Conservation (phyloP, 768 basidiomycete species). For the Russula sp. region DNA sequence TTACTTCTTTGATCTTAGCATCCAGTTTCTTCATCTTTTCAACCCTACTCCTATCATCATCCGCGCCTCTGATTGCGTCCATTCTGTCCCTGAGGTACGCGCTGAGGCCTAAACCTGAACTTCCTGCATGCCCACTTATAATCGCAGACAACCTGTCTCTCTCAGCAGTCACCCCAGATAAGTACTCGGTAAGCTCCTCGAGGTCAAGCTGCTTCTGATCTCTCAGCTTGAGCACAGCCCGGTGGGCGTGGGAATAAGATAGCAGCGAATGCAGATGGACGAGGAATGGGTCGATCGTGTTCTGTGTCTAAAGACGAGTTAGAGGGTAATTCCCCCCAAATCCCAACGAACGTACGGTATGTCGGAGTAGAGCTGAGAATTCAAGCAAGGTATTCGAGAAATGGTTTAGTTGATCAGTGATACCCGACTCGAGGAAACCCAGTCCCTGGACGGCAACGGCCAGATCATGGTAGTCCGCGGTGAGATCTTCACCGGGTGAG, state of each 20-base stretch:
- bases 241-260: slow-evolving; percentile 90
- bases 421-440: slow-evolving; percentile 96
- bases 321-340: neutral
- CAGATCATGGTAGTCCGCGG: slow-evolving; percentile 94
- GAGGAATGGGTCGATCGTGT: slow-evolving; percentile 88
- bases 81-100: slow-evolving; percentile 91
- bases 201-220: slow-evolving; percentile 99
- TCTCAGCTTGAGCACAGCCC: slow-evolving; percentile 87
- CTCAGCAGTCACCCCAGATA: slow-evolving; percentile 88
- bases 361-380: slow-evolving; percentile 84
- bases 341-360: slow-evolving; percentile 48
- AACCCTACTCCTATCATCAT: slow-evolving; percentile 87
- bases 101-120: slow-evolving; percentile 74
- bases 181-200: slow-evolving; percentile 92
- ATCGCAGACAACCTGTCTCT: slow-evolving; percentile 88
- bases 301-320: slow-evolving; percentile 55
- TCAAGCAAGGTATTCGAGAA: slow-evolving; percentile 95
- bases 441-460: slow-evolving; percentile 94
- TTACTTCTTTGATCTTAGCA: slow-evolving; percentile 89
- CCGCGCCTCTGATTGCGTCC: slow-evolving; percentile 84
- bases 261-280: slow-evolving; percentile 84
- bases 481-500: slow-evolving; percentile 80
- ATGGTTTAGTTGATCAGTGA: slow-evolving; percentile 94
- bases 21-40: slow-evolving; percentile 94
- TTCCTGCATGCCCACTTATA: slow-evolving; percentile 81